phyloP scores from a whole-genome alignment of 2,329 filamentous ascomycete genomes.

The Aureobasidium zeae region DNA sequence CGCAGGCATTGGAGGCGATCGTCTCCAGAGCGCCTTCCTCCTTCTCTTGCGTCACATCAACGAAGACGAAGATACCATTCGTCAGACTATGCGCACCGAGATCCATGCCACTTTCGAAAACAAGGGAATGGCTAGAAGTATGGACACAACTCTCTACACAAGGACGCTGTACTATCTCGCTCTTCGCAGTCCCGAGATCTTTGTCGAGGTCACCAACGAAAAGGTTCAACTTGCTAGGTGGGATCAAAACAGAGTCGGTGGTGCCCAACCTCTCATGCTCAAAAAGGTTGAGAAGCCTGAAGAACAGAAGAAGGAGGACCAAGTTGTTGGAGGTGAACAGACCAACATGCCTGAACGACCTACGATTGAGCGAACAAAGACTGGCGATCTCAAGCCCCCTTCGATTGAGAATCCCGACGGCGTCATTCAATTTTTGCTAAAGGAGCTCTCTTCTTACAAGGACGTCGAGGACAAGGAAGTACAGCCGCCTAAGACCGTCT shows the following conservation, averaged over 20 bases:
- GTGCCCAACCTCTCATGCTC: constrained; percentile 44
- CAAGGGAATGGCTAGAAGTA: constrained; percentile 35
- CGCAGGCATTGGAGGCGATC: constrained; percentile 65
- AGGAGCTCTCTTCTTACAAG: constrained; percentile 81
- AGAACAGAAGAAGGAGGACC: constrained; percentile 21
- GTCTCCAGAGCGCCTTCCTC: constrained; percentile 68
- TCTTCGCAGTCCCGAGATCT: constrained; percentile 72
- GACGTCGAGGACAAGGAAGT: constrained; percentile 80
- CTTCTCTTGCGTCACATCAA: constrained; percentile 84
- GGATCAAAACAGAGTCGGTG: constrained; percentile 39
- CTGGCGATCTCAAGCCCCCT: constrained; percentile 65
- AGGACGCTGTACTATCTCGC: constrained; percentile 70
- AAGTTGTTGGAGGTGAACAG: constrained; percentile 23
- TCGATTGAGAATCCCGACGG: constrained; percentile 88
- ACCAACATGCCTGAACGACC: constrained; percentile 39
- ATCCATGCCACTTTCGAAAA: constrained; percentile 68
- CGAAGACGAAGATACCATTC: constrained; percentile 84
- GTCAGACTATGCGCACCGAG: constrained; percentile 84
- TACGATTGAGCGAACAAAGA: constrained; percentile 43
- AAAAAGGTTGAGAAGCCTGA: constrained; percentile 38
- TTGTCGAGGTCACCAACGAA: constrained; percentile 80
- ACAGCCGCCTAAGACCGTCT: constrained; percentile 35
- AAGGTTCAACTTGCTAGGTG: constrained; percentile 65
- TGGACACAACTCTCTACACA: constrained; percentile 64
- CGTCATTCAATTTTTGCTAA: constrained; percentile 88